phyloP scores from a whole-genome alignment of 768 basidiomycete genomes.

The Brasilioporus rufonigricans region DNA sequence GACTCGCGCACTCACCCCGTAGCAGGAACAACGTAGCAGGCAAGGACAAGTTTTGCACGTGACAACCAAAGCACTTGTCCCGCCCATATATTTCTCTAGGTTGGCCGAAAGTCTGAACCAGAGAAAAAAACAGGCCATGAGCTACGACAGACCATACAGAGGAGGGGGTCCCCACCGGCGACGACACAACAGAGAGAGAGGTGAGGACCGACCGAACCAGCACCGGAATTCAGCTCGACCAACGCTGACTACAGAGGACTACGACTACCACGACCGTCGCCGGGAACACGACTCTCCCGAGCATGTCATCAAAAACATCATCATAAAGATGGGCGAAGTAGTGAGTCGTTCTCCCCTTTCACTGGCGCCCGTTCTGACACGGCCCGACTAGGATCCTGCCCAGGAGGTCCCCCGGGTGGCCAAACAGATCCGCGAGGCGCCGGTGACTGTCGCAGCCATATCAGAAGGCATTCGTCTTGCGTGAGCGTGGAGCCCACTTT shows the following conservation, averaged over 20 bases:
- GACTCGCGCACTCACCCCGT: not conserved
- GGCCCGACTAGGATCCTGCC: slow-evolving; percentile 53
- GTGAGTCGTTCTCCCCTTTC: slow-evolving; percentile 42
- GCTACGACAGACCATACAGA: slow-evolving; percentile 52
- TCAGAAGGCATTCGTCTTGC: slow-evolving; percentile 76
- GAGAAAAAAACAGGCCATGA: slow-evolving; percentile 38
- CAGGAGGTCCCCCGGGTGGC: slow-evolving; percentile 71
- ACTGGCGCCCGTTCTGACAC: not conserved
- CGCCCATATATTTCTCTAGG: too few species aligned
- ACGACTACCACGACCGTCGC: slow-evolving; percentile 57
- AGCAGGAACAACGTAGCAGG: too few species aligned
- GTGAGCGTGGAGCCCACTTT: slow-evolving; percentile 33
- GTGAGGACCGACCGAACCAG: slow-evolving; percentile 36
- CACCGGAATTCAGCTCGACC: not conserved
- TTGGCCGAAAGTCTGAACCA: not conserved
- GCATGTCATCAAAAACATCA: slow-evolving; percentile 61
- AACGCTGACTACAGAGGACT: slow-evolving; percentile 50
- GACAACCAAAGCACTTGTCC: slow-evolving; percentile 5
- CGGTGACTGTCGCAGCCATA: slow-evolving; percentile 58
- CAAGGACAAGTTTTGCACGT: slow-evolving; percentile 15
- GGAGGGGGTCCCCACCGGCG: slow-evolving; percentile 46
- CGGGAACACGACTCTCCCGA: slow-evolving; percentile 72
- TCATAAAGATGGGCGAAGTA: slow-evolving; percentile 79
- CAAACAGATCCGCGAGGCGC: slow-evolving; percentile 58
- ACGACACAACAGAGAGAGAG: slow-evolving; percentile 46